Percentiles rank a stretch among this genome's conserved stretches.
phyloP scores from a whole-genome alignment of 2,329 filamentous ascomycete genomes.

The Aaosphaeria pasadenensis region DNA sequence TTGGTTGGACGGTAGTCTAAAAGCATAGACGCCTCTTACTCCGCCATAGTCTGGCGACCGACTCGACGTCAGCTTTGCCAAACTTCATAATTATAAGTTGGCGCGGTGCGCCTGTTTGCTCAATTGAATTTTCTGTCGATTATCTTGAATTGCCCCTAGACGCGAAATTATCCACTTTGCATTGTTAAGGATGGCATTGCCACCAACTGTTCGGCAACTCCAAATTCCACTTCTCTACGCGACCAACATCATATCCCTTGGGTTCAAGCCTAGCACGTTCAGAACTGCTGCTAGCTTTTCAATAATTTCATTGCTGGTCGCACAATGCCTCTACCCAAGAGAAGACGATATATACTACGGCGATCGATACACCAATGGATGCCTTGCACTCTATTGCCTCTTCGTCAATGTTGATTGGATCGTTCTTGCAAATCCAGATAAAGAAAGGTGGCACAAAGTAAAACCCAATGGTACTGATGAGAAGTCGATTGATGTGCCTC shows the following conservation, averaged over 20 bases:
- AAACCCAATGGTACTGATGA: too few species aligned
- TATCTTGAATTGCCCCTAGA: neutral
- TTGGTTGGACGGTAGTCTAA: too few species aligned
- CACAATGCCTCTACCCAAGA: constrained; percentile 14
- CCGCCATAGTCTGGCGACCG: too few species aligned
- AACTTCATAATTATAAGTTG: too few species aligned
- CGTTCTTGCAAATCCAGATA: constrained; percentile 17
- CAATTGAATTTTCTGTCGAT: too few species aligned
- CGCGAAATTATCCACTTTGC: neutral
- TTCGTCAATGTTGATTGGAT: constrained; percentile 20
- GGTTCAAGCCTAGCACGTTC: constrained; percentile 2
- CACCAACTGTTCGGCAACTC: constrained; percentile 1
- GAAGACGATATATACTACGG: constrained; percentile 10
- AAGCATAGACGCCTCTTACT: too few species aligned
- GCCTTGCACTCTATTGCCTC: constrained; percentile 2
- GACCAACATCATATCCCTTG: constrained; percentile 2
- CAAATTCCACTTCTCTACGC: constrained; percentile 4
- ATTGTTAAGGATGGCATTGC: constrained; percentile 7
- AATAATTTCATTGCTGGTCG: constrained; percentile 8
- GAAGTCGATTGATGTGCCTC: neutral
- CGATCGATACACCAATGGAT: constrained; percentile 11
- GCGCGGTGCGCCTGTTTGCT: too few species aligned
- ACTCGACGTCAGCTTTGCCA: too few species aligned
- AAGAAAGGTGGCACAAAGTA: constrained; percentile 15
- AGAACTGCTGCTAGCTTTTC: constrained; percentile 12